Conservation (phyloP, 1,284 basidiomycete genomes). For the Mrakiaceae sp. region DNA sequence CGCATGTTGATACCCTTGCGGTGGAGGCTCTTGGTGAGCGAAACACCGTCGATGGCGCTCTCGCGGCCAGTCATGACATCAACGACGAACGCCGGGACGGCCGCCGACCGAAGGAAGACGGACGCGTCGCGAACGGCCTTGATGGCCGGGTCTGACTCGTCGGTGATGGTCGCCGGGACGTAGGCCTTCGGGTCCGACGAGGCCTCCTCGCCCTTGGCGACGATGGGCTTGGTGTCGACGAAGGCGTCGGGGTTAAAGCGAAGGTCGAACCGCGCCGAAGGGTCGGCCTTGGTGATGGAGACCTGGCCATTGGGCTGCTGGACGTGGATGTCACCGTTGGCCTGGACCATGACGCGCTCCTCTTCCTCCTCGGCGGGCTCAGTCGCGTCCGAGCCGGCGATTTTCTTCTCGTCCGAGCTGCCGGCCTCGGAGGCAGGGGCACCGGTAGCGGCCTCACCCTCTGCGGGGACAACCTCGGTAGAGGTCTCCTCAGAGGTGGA, state of each 20-base stretch:
- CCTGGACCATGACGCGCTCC: constrained; percentile 23
- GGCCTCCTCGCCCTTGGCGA: constrained; percentile 20
- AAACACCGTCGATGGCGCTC: constrained; percentile 40
- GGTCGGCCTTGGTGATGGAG: constrained; percentile 22
- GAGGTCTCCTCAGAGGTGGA: constrained; percentile 19
- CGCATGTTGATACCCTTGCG: constrained; percentile 47
- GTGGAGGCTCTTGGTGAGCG: constrained; percentile 42
- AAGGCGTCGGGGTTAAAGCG: constrained; percentile 49
- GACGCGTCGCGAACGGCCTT: constrained; percentile 44
- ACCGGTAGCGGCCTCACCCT: constrained; percentile 32
- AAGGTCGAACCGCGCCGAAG: constrained; percentile 37
- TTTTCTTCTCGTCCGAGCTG: constrained; percentile 22
- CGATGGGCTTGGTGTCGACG: constrained; percentile 33
- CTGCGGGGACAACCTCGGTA: constrained; percentile 15
- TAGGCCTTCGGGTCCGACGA: constrained; percentile 10
- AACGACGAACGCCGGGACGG: constrained; percentile 38
- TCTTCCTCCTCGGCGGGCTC: constrained; percentile 27
- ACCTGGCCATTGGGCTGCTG: constrained; percentile 9
- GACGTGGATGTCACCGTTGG: constrained; percentile 18
- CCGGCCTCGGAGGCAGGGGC: constrained; percentile 37
- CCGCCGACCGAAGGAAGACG: constrained; percentile 39
- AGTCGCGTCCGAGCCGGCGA: constrained; percentile 19
- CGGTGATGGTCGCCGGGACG: constrained; percentile 29
- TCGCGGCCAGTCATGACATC: constrained; percentile 40
- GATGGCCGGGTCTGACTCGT: constrained; percentile 41